These are phyloP conservation scores for Trichoderma koningii DNA, from an alignment of 2,329 filamentous ascomycete species.

Conservation along the genomic window DNA sequence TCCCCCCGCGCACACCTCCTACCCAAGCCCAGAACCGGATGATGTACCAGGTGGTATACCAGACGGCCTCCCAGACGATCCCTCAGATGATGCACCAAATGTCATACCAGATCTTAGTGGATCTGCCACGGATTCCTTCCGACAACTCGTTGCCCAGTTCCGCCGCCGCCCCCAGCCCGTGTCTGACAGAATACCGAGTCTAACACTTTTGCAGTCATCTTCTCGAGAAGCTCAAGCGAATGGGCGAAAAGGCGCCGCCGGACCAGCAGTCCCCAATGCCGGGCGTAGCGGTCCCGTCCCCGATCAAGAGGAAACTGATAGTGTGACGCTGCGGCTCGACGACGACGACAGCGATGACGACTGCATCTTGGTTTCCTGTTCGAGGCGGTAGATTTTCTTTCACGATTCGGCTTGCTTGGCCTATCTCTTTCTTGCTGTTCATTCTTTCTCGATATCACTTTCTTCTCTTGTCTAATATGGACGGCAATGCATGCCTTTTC, in stretches of 20 bases:
- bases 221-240: slow-evolving; percentile 55
- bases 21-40: slow-evolving; percentile 10
- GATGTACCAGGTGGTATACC: slow-evolving; percentile 12
- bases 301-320: slow-evolving; percentile 51
- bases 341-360: background rate
- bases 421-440: background rate
- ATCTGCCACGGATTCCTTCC: slow-evolving; percentile 33
- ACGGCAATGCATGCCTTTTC: no score
- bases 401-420: no score
- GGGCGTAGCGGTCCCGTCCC: slow-evolving; percentile 42
- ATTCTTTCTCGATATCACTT: background rate
- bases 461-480: background rate
- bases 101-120: slow-evolving; percentile 28
- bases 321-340: slow-evolving; percentile 35
- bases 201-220: slow-evolving; percentile 50
- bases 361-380: background rate
- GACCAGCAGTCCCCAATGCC: slow-evolving; percentile 40
- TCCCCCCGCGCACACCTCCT: background rate
- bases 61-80: no score
- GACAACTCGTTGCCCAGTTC: slow-evolving; percentile 34
- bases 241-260: slow-evolving; percentile 45
- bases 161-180: slow-evolving; percentile 35
- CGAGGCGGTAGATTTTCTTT: background rate
- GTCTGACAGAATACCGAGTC: slow-evolving; percentile 36
- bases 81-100: background rate